A percentile compares a stretch with the other conserved stretches of the same genome.
These are phyloP conservation scores for Sesbania bispinosa DNA, from an alignment of 306 rosid genomes.

Conservation along the genomic window DNA sequence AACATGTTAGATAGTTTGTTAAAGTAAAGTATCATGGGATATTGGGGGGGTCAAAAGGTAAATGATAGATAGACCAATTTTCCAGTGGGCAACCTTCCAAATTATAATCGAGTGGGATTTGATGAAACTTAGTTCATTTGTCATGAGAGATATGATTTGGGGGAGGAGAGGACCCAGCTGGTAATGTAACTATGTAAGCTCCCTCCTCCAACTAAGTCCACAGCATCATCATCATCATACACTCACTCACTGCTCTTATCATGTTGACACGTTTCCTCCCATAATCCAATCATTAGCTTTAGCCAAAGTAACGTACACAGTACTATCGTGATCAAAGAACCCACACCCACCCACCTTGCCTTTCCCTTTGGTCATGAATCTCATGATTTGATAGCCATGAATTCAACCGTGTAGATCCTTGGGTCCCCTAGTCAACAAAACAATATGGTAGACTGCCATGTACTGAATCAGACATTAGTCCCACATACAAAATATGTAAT, in stretches of 20 bases:
- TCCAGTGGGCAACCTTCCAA: conserved; percentile 41
- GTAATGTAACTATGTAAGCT: too few relatives aligned
- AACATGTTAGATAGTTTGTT: not conserved
- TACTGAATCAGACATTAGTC: conserved; percentile 7
- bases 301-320: too few relatives aligned
- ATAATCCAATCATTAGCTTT: not conserved
- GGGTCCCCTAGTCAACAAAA: conserved; percentile 12
- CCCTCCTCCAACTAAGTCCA: not conserved
- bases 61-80: conserved; percentile 23
- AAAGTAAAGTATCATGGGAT: not conserved
- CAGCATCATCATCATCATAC: conserved; percentile 26
- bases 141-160: conserved; percentile 18
- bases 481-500: not conserved
- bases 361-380: conserved; percentile 2
- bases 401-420: conserved; percentile 25
- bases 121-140: conserved; percentile 19
- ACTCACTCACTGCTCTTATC: conserved; percentile 26
- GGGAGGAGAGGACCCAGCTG: too few relatives aligned
- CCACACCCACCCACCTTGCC: not conserved
- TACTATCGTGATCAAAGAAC: too few relatives aligned
- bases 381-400: conserved; percentile 11
- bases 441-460: not conserved
- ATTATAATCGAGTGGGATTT: conserved; percentile 30
- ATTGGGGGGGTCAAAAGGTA: conserved; percentile 15
- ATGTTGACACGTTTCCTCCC: not conserved